Evolutionary conservation across 805 yeast genomes (phyloP), one percentile per base, ranked within the genome.

Genomic region (Peterozyma xylosa): DNA sequence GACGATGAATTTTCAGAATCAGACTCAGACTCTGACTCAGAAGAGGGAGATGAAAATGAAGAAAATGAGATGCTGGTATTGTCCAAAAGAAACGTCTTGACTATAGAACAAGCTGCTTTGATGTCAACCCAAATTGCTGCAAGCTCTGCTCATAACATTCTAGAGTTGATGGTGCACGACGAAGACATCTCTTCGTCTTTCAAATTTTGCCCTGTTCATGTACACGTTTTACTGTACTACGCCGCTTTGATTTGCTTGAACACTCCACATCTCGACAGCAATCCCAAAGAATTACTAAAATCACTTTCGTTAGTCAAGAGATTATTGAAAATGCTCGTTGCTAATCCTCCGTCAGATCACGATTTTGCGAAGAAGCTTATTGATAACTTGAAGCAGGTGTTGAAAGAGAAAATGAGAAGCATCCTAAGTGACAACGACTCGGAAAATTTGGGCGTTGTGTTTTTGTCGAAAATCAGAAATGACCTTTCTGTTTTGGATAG

Each of bases 161-260:
- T 82, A 41, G 78, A 76, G 45, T 59, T 80, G 43, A 81, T 79
- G 0, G 62, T 80, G 3, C 72, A 70, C 39, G 88, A 82, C 55
- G 60, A 66, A 11, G 87, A 82, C 54, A 76, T 82, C 32, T 56
- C 71, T 27, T 64, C 69, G 9, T 76, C 78, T 38, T 62, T 82
- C 47, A 71, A 70, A 51, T 82, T 76, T 52, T 82, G 80, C 16
- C 89, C 89, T 0, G 74, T 80, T n/a, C 87, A 82, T 55, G 77
- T 82, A 35, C 86, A 80, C 54, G 71, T 82, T 42, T 81, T 82
- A 86, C 60, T 80, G 11, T 82, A 80, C 54, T 81, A 80, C 51
- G 83, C 87, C 2, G 80, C 82, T 0, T 58, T 80, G 42, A 58
- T 80, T 29, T 59, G 80, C 5, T 58, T 80, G 34, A 72, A 73